Evolutionary conservation across 75 land plant genomes (phyloP), one percentile per base, ranked within the genome.

Genomic region (Pinus tabuliformis): DNA sequence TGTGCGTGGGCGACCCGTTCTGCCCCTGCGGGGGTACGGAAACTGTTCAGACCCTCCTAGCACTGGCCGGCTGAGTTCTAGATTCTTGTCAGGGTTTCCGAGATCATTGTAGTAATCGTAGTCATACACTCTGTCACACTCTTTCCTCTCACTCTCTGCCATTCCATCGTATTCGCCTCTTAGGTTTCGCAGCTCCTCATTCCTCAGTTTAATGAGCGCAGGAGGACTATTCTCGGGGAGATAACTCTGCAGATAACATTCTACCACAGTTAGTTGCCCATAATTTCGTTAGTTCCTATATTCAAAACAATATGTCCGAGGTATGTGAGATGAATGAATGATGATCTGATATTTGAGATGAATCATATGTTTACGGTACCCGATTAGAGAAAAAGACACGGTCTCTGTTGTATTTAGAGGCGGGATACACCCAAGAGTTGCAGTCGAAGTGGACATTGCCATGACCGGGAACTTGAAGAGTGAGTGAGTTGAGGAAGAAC

Each of bases 401-500:
- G 4, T 86, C 83, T 49, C 82, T 75, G 13, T 74, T 83, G 80
- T 83, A 85, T 3, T 81, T 79, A 62, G 73, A 62, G 5, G 70
- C 75, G 11, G 91, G 88, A 39, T 80, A 91, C 56, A 96, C 86
- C 94, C 99, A 96, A 11, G 99, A 93, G 75, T 96, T 82, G 86
- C 99, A 96, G 4, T 80, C 84, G 66, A 96, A 96, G 71, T 87
- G 85, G 21, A 91, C 20, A 18, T 54, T 56, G 4, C 6, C 73
- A 2, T 78, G 68, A 3, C 84, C 87, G 0, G 89, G 91, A 4
- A 72, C 57, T 45, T 72, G 52, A 13, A 72, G 57, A 13, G 73
- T 72, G 7, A 72, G 13, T 5, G 73, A 72, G 45, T 72, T 72
- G 12, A 72, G 57, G 24, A 72, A 72, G 73, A 85, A 83, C 81